Evolutionary conservation across 768 basidiomycete genomes (phyloP).

Genomic region (Amanita molliuscula): DNA sequence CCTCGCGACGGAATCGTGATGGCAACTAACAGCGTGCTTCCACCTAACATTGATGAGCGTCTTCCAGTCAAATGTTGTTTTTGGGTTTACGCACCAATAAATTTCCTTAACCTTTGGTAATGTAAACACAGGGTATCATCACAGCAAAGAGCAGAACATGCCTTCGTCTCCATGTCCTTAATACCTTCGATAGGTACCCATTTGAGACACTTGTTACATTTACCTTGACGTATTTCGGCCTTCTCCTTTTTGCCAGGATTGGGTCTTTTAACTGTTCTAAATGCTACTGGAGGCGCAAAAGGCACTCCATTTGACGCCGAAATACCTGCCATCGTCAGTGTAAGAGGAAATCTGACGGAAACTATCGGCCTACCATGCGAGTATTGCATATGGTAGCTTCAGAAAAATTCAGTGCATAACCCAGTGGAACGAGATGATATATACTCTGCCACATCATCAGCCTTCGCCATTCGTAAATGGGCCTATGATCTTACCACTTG

Average conservation of each 20-base stretch:
- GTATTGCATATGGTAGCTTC: constrained; percentile 78
- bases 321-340: constrained; percentile 37
- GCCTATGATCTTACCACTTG: constrained; percentile 46
- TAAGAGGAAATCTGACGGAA: constrained; percentile 1
- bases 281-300: constrained; percentile 67
- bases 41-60: constrained; percentile 21
- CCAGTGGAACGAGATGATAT: neutral
- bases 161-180: constrained; percentile 69
- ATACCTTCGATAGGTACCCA: constrained; percentile 69
- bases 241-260: constrained; percentile 52
- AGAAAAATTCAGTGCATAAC: neutral
- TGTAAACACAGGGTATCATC: neutral
- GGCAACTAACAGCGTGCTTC: constrained; percentile 78
- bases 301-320: constrained; percentile 59
- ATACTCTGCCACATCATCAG: neutral
- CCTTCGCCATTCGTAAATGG: neutral
- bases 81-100: constrained; percentile 3
- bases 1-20: constrained; percentile 44
- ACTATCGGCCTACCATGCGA: constrained; percentile 41
- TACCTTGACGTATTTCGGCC: constrained; percentile 49
- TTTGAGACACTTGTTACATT: constrained; percentile 65
- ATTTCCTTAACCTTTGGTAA: constrained; percentile 9
- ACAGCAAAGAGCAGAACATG: constrained; percentile 13
- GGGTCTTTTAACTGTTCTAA: constrained; percentile 36
- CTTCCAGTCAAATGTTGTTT: neutral